phyloP scores from a whole-genome alignment of 257 asterid species.

The Solanum ossicruentum region DNA sequence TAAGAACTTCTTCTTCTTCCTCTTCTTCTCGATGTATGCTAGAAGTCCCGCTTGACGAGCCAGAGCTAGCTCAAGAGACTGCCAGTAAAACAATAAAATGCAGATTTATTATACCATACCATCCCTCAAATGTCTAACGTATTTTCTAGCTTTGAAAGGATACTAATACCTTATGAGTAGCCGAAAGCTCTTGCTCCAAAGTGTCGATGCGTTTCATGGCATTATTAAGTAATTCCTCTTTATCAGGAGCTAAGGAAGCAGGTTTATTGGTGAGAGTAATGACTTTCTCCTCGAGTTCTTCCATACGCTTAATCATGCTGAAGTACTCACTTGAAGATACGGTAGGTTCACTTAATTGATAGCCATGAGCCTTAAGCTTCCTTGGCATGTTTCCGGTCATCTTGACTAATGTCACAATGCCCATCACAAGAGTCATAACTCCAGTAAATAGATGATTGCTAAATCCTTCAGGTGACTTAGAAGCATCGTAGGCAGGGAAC shows the following conservation, averaged over 20 bases:
- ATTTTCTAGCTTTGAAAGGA: background rate
- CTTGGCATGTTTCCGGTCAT: slow-evolving; percentile 88
- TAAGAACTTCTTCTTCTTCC: slow-evolving; percentile 79
- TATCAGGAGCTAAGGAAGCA: slow-evolving; percentile 52
- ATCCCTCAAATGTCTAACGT: background rate
- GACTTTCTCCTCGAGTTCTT: slow-evolving; percentile 71
- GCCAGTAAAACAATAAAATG: background rate
- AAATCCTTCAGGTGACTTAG: slow-evolving; percentile 24
- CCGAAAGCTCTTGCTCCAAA: slow-evolving; percentile 66
- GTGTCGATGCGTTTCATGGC: slow-evolving; percentile 59
- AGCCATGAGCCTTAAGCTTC: slow-evolving; percentile 42
- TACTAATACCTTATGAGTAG: slow-evolving; percentile 35
- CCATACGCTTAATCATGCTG: slow-evolving; percentile 83
- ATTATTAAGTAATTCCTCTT: slow-evolving; percentile 59
- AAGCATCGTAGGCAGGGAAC: slow-evolving; percentile 9
- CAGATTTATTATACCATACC: background rate
- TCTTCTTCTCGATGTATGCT: slow-evolving; percentile 69
- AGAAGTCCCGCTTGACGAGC: slow-evolving; percentile 58
- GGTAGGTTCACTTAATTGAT: slow-evolving; percentile 25
- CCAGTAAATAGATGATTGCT: slow-evolving; percentile 65
- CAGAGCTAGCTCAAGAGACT: slow-evolving; percentile 66
- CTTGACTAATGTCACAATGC: slow-evolving; percentile 65
- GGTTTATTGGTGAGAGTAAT: slow-evolving; percentile 34
- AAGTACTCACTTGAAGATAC: slow-evolving; percentile 55
- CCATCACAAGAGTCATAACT: slow-evolving; percentile 73